Evolutionary conservation across 345 rosid genomes (phyloP), one percentile per base, ranked within the genome.

Genomic region (Reutealis trisperma): DNA sequence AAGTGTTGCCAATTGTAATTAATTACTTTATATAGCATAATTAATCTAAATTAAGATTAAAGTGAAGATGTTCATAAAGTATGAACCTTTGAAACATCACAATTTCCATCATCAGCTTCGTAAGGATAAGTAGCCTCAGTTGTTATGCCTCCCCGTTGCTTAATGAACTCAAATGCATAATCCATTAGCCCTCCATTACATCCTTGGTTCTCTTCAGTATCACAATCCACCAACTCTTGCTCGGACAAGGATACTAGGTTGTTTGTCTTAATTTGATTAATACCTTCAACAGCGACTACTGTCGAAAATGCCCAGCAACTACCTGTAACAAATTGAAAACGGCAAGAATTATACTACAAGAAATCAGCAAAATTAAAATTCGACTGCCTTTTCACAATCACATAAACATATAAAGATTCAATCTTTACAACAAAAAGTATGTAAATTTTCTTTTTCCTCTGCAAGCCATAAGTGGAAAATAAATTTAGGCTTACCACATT

Each of bases 251-350:
- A 67, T 4, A 83, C 25, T 8, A 88, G 77, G 13, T 68, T 32
- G 1, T 87, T 89, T 1, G 82, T 83, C 54, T 37, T 78, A 8
- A 90, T 85, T 80, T 83, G 66, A 54, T 77, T 79, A 4, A 89
- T 77, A 3, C 97, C 94, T 71, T 92, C 94, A 0, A 92, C 92
- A 8, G 92, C 94, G 34, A 80, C 94, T 30, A 90, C 80, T 1
- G 92, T 88, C 37, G 97, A 90, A 83, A 92, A 92, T 8, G 97
- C 94, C 93, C 94, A 92, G 72, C 97, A 92, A 77, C 97, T 92
- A 30, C 97, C 97, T 92, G 75, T 71, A 73, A 32, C 71, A 45
- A 63, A 47, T 67, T 2, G 37, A 37, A 47, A 67, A 66, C 54
- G 21, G 66, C 63, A 47, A 22, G 15, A 45, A 67, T 75, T 60